A percentile compares a stretch with the other conserved stretches of the same genome.
Conservation (phyloP, 2,329 filamentous ascomycete genomes). For the Pseudomassariella vexata region DNA sequence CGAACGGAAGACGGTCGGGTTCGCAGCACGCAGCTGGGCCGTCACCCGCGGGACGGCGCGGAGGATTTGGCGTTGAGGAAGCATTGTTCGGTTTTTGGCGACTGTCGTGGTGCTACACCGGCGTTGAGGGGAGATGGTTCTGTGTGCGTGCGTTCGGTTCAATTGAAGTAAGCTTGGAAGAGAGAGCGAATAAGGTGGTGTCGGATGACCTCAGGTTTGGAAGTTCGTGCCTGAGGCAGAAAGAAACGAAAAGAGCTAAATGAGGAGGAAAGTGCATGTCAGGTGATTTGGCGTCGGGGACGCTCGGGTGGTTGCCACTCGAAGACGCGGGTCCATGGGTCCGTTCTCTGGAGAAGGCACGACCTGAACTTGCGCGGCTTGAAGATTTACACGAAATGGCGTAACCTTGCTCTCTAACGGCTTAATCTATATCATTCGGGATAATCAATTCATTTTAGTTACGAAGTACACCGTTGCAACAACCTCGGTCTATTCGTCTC, state of each 20-base stretch:
- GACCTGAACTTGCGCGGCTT: too few relatives aligned
- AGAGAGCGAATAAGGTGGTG: not conserved
- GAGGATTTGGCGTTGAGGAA: conserved; percentile 55
- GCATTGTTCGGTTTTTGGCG: conserved; percentile 43
- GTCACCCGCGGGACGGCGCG: conserved; percentile 59
- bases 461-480: not conserved
- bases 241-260: not conserved
- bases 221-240: conserved; percentile 1
- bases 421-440: too few relatives aligned
- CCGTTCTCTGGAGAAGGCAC: too few relatives aligned
- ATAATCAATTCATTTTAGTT: too few relatives aligned
- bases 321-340: too few relatives aligned
- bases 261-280: too few relatives aligned
- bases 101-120: conserved; percentile 2
- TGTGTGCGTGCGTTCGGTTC: too few relatives aligned
- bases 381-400: too few relatives aligned
- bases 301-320: too few relatives aligned
- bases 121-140: conserved; percentile 7
- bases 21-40: conserved; percentile 54
- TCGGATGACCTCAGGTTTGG: conserved; percentile 12
- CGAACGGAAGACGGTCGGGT: conserved; percentile 46
- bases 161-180: conserved; percentile 6
- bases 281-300: too few relatives aligned
- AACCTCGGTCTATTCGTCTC: not conserved
- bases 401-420: too few relatives aligned